These are phyloP conservation scores for Lasiodiplodia theobromae DNA, from an alignment of 2,329 filamentous ascomycete genomes.

Conservation along the genomic window DNA sequence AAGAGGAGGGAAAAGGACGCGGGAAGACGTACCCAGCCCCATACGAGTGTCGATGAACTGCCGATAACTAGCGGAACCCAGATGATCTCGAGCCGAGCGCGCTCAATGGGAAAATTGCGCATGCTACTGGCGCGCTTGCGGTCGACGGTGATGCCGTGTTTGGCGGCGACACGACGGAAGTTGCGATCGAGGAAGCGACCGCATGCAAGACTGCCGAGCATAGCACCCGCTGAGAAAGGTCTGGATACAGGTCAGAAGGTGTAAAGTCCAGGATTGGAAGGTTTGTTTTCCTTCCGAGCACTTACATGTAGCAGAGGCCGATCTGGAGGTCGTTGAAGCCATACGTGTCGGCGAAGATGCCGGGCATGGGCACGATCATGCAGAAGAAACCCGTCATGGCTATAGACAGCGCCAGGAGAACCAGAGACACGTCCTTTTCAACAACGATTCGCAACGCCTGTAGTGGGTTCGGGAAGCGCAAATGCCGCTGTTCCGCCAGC, in stretches of 20 bases:
- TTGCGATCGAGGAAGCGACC: constrained; percentile 74
- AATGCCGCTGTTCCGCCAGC: constrained; percentile 37
- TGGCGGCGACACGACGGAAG: constrained; percentile 71
- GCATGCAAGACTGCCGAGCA: constrained; percentile 45
- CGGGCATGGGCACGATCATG: constrained; percentile 49
- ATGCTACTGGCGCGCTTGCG: constrained; percentile 64
- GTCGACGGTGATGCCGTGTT: constrained; percentile 67
- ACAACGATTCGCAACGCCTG: constrained; percentile 46
- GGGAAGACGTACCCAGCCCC: constrained; percentile 50
- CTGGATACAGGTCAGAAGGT: constrained; percentile 14
- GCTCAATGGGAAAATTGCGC: constrained; percentile 60
- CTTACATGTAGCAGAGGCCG: constrained; percentile 42
- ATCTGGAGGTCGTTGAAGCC: constrained; percentile 54
- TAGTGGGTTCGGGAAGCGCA: constrained; percentile 52
- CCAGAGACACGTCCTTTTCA: constrained; percentile 47
- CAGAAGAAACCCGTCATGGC: constrained; percentile 44
- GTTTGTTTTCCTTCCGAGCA: constrained; percentile 33
- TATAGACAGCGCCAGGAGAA: constrained; percentile 38
- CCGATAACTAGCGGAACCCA: constrained; percentile 46
- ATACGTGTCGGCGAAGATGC: constrained; percentile 53
- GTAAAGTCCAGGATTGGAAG: constrained; percentile 36
- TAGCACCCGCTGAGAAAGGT: constrained; percentile 44
- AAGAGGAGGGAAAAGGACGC: neutral
- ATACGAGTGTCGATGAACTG: constrained; percentile 44
- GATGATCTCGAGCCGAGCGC: constrained; percentile 50